Evolutionary conservation across 1,284 basidiomycete genomes (phyloP).

Genomic region (Farysia itapuensis): DNA sequence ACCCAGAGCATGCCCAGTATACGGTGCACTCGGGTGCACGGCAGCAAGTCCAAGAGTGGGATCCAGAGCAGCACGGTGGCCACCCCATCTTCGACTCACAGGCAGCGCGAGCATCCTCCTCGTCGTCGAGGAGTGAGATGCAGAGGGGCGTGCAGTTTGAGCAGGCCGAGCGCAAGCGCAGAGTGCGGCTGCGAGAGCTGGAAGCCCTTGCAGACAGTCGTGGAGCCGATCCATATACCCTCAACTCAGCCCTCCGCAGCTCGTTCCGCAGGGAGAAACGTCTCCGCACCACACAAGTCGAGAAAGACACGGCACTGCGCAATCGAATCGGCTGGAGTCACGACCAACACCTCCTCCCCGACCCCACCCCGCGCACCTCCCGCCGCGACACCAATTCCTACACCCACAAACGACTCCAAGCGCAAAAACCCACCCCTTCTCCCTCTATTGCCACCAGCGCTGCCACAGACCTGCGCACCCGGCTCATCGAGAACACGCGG

Average conservation of each 20-base stretch:
- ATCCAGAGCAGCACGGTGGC: slow-evolving; percentile 91
- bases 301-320: slow-evolving; percentile 71
- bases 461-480: not conserved
- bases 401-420: not conserved
- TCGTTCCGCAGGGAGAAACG: slow-evolving; percentile 84
- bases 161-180: too few relatives aligned
- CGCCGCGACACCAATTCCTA: not conserved
- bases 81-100: slow-evolving; percentile 76
- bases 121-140: too few relatives aligned
- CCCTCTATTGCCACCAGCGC: too few relatives aligned
- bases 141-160: too few relatives aligned
- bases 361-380: not conserved
- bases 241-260: slow-evolving; percentile 74
- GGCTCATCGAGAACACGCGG: slow-evolving; percentile 6
- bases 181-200: slow-evolving; percentile 78
- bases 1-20: slow-evolving; percentile 93
- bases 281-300: slow-evolving; percentile 69
- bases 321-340: slow-evolving; percentile 58
- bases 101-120: slow-evolving; percentile 48
- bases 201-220: slow-evolving; percentile 72
- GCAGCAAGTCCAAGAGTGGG: slow-evolving; percentile 91
- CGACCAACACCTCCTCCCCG: not conserved
- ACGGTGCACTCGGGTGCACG: slow-evolving; percentile 86
- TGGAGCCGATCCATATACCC: slow-evolving; percentile 79
- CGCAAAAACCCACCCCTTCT: not conserved